Evolutionary conservation across 148 eudicot species (phyloP).

Genomic region (Nepenthes mirabilis): DNA sequence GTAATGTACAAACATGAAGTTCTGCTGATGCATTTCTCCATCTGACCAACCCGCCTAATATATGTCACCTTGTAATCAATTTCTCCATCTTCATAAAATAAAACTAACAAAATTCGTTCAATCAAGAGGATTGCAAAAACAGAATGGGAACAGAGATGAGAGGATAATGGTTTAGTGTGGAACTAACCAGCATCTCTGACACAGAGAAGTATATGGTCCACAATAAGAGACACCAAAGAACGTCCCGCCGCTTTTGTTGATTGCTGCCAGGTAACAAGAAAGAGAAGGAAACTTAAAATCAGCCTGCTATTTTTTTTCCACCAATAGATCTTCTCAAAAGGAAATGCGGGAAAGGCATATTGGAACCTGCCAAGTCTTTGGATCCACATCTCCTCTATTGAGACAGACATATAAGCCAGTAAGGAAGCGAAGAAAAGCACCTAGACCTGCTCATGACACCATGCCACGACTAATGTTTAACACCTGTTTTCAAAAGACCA

Average conservation of each 20-base stretch:
- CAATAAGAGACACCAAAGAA: slow-evolving; percentile 63
- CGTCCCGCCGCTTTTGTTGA: slow-evolving; percentile 90
- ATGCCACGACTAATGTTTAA: slow-evolving; percentile 2
- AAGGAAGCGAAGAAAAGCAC: slow-evolving; percentile 93
- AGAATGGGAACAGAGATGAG: neutral
- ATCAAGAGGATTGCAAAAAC: too few species aligned
- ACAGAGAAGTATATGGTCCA: slow-evolving; percentile 86
- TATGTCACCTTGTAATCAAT: too few species aligned
- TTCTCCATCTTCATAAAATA: too few species aligned
- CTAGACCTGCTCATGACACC: slow-evolving; percentile 55
- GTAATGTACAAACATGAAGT: too few species aligned
- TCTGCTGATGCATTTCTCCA: too few species aligned
- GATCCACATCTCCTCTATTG: slow-evolving; percentile 85
- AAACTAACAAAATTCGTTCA: too few species aligned
- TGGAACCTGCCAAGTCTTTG: slow-evolving; percentile 59
- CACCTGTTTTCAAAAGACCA: neutral
- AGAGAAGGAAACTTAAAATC: slow-evolving; percentile 6
- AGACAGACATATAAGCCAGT: slow-evolving; percentile 85
- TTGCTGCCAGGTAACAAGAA: slow-evolving; percentile 33
- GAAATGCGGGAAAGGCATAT: slow-evolving; percentile 1
- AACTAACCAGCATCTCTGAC: slow-evolving; percentile 72
- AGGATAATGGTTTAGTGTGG: slow-evolving; percentile 1
- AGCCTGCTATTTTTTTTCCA: neutral
- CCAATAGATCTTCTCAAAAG: neutral
- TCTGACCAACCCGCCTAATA: too few species aligned